Evolutionary conservation across 805 yeast genomes (phyloP).

Genomic region (Hyphopichia homilentoma): DNA sequence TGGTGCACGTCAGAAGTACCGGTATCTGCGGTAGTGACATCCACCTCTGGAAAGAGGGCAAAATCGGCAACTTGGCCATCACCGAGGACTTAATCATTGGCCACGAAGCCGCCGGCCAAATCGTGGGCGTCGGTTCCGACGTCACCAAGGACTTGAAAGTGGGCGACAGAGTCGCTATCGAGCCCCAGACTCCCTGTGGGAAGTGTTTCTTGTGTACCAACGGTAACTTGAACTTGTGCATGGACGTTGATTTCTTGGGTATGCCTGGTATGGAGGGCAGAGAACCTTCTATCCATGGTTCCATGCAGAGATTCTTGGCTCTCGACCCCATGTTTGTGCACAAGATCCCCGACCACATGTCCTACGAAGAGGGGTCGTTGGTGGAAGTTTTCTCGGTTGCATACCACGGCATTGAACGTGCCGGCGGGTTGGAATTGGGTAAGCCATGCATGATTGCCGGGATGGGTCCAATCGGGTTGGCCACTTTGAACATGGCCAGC

Average conservation of each 20-base stretch:
- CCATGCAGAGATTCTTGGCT: constrained; percentile 34
- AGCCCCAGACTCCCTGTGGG: constrained; percentile 55
- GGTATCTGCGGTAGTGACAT: constrained; percentile 23
- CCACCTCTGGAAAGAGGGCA: constrained; percentile 18
- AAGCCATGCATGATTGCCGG: constrained; percentile 19
- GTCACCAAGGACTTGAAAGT: constrained; percentile 40
- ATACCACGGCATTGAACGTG: constrained; percentile 18
- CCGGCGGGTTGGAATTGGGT: constrained; percentile 12
- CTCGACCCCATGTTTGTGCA: constrained; percentile 5
- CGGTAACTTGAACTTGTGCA: constrained; percentile 18
- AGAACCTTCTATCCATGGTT: constrained; percentile 4
- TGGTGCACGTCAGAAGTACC: constrained; percentile 16
- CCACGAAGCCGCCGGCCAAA: constrained; percentile 45
- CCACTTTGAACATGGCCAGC: constrained; percentile 16
- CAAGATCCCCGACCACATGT: constrained; percentile 20
- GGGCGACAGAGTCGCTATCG: constrained; percentile 47
- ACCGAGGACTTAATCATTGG: constrained; percentile 36
- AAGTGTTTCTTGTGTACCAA: constrained; percentile 16
- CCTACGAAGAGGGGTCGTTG: constrained; percentile 22
- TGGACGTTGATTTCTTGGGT: constrained; percentile 4
- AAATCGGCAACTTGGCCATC: constrained; percentile 27
- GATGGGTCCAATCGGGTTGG: constrained; percentile 25
- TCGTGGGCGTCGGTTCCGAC: constrained; percentile 46
- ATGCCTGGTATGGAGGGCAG: constrained; percentile 6
- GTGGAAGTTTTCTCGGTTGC: constrained; percentile 23